These are phyloP conservation scores for Areca catechu DNA, from an alignment of 176 grass and related monocot genomes.

Conservation along the genomic window DNA sequence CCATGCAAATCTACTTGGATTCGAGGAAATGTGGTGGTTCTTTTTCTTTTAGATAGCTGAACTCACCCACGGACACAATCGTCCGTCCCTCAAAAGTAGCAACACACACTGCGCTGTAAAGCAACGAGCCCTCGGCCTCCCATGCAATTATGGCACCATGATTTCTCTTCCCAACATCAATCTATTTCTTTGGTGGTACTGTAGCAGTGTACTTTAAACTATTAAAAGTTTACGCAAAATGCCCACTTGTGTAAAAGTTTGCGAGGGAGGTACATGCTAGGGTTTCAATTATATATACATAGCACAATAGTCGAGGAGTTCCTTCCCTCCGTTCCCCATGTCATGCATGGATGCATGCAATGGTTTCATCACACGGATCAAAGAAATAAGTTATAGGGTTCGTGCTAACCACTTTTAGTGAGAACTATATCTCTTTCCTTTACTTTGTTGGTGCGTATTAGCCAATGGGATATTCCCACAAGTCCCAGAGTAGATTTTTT, in stretches of 20 bases:
- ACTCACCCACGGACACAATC: no score
- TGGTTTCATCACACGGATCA: not conserved
- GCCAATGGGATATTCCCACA: not conserved
- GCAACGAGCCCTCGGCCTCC: not conserved
- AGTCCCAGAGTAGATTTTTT: not conserved
- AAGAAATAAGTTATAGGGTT: not conserved
- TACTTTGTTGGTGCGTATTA: not conserved
- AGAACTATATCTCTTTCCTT: not conserved
- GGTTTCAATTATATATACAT: not conserved
- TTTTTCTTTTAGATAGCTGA: no score
- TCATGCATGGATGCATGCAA: not conserved
- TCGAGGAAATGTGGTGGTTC: not conserved
- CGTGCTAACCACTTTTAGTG: not conserved
- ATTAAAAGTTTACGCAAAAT: not conserved
- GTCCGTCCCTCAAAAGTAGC: not conserved
- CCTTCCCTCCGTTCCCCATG: not conserved
- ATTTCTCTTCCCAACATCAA: constrained; percentile 1
- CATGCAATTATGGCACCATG: constrained; percentile 1
- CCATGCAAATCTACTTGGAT: constrained; percentile 8
- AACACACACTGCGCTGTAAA: not conserved
- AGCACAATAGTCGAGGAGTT: not conserved
- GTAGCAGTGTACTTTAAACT: not conserved
- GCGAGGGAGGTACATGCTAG: not conserved
- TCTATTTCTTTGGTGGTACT: not conserved
- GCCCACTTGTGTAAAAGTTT: not conserved